Base-by-base conservation (phyloP, 2,329 filamentous ascomycete species). In the Metarhizium anisopliae region DNA sequence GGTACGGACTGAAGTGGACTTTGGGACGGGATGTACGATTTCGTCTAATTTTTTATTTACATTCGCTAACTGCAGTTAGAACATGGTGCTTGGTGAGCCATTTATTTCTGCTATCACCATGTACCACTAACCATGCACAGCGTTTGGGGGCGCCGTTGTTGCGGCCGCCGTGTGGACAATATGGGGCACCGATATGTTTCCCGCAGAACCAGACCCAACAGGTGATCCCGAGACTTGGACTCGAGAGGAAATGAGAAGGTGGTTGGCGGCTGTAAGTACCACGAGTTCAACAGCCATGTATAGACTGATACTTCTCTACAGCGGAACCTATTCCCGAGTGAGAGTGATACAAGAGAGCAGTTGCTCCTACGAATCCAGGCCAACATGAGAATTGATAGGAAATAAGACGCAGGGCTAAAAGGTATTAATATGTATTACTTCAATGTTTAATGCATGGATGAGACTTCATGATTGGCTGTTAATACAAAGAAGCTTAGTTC, bases 171-270 rank as follows among this genome's bases (percentile, higher is more conserved):
- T 83, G 47, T 96, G 88, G 86, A 81, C 83, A 18, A 93, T 96
- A 63, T 95, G 88, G 85, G 90, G 90, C 56, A 80, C 83, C 54
- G 90, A 93, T 60, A 81, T 96, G 65, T 95, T 96, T 65, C 92
- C 92, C 1, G 71, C 81, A 3, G 76, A 84, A 61, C 58, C 77
- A 51, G 91, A 96, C 67, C 90, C 92, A n/a, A 89, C 76, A 32
- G 91, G 91, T 58, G 80, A 90, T 75, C 83, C 75, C 45, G 74
- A 77, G 45, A 68, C 66, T 10, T 97, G 93, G 93, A 90, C 89
- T 0, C 77, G 79, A 56, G 86, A 90, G 51, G 90, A 97, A 66
- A 77, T 95, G 70, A 79, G 83, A 59, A 77, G 85, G 65, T 97
- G 92, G 91, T 75, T 97, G 52, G 83, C 83, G 50, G 82, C 81